These are phyloP conservation scores for Syzygium malaccense DNA, from an alignment of 441 rosid species.

Conservation along the genomic window DNA sequence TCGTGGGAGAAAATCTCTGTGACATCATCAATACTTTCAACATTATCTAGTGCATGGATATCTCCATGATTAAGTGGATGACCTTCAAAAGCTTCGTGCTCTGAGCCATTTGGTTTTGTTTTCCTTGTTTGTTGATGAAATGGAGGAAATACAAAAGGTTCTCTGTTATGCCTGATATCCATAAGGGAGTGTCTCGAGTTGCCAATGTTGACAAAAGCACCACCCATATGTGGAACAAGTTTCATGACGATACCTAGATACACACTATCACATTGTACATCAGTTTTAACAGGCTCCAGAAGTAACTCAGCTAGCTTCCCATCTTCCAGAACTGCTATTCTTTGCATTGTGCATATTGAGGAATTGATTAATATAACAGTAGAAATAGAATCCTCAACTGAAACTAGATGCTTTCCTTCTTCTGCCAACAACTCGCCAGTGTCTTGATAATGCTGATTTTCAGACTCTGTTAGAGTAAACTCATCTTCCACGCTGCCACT, in stretches of 20 bases:
- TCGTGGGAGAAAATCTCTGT: slow-evolving; percentile 43
- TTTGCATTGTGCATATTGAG: slow-evolving; percentile 89
- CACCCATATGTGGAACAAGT: slow-evolving; percentile 94
- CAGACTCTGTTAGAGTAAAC: slow-evolving; percentile 11
- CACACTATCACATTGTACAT: slow-evolving; percentile 87
- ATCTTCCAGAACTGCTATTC: slow-evolving; percentile 92
- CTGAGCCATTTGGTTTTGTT: slow-evolving; percentile 31
- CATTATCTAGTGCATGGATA: slow-evolving; percentile 23
- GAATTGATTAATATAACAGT: slow-evolving; percentile 76
- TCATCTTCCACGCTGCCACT: slow-evolving; percentile 18
- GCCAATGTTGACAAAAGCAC: slow-evolving; percentile 95
- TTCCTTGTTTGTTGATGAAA: slow-evolving; percentile 49
- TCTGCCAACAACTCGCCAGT: slow-evolving; percentile 35
- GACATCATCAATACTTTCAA: slow-evolving; percentile 40
- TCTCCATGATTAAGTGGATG: slow-evolving; percentile 25
- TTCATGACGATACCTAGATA: slow-evolving; percentile 79
- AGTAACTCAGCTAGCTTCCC: slow-evolving; percentile 83
- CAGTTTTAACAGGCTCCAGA: slow-evolving; percentile 84
- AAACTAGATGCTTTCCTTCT: slow-evolving; percentile 27
- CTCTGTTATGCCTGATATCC: slow-evolving; percentile 71
- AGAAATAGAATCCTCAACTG: slow-evolving; percentile 39
- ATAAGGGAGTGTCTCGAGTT: slow-evolving; percentile 73
- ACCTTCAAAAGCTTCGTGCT: slow-evolving; percentile 22
- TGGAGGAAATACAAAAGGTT: slow-evolving; percentile 85
- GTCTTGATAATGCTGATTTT: slow-evolving; percentile 31